Evolutionary conservation across 2,329 filamentous ascomycete genomes (phyloP).

Genomic region (Venturia asperata): DNA sequence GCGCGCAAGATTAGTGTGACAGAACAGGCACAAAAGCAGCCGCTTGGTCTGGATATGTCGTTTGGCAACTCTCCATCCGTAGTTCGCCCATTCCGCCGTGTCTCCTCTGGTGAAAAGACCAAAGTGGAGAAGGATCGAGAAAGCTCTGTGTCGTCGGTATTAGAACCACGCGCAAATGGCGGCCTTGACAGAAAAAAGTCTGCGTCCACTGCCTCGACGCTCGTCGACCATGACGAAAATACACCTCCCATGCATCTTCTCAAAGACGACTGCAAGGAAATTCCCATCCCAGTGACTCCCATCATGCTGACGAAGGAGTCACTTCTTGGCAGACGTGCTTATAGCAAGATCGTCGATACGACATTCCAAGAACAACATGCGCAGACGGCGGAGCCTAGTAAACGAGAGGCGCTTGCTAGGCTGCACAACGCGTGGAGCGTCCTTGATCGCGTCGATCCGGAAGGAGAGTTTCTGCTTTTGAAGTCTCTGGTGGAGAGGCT

Average conservation of each 20-base stretch:
- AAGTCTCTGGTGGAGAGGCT: slow-evolving; percentile 69
- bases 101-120: slow-evolving; percentile 52
- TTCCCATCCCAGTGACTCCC: slow-evolving; percentile 18
- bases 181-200: slow-evolving; percentile 16
- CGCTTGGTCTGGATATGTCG: slow-evolving; percentile 80
- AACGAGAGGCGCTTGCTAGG: slow-evolving; percentile 74
- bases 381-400: slow-evolving; percentile 60
- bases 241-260: not conserved
- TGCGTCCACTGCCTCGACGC: slow-evolving; percentile 17
- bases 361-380: slow-evolving; percentile 78
- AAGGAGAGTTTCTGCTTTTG: slow-evolving; percentile 80
- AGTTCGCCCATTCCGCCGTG: slow-evolving; percentile 82
- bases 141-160: not conserved
- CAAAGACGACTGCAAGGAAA: slow-evolving; percentile 7
- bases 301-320: slow-evolving; percentile 59
- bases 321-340: slow-evolving; percentile 70
- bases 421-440: slow-evolving; percentile 80
- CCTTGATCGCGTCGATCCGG: slow-evolving; percentile 80
- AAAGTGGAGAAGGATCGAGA: slow-evolving; percentile 27
- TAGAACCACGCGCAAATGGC: slow-evolving; percentile 14
- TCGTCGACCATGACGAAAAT: slow-evolving; percentile 20
- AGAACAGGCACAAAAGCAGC: slow-evolving; percentile 51
- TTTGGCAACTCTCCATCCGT: slow-evolving; percentile 93
- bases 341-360: slow-evolving; percentile 73
- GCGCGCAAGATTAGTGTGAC: slow-evolving; percentile 37